Evolutionary conservation across 2,329 filamentous ascomycete genomes (phyloP), one percentile per base, ranked within the genome.

Genomic region (Aureobasidium subglaciale): DNA sequence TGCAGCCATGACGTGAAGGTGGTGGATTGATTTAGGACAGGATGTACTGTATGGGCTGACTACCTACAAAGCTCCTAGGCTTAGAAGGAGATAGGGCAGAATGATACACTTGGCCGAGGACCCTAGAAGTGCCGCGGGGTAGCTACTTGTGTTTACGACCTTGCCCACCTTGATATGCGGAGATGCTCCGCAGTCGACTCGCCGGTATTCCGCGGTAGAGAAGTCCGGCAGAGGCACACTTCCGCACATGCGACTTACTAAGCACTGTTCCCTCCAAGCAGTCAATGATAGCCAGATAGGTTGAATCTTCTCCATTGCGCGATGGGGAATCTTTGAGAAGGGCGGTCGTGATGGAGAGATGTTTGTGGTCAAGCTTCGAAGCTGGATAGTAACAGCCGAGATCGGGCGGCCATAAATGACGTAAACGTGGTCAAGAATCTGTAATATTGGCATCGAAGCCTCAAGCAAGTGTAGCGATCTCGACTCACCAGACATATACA

Each of bases 1-100:
- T 30, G 55, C 55, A 43, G 59, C 56, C 59, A 60, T 60, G 18
- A n/a, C n/a, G n/a, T n/a, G n/a, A n/a, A n/a, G n/a, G n/a, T n/a
- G n/a, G n/a, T n/a, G n/a, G n/a, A n/a, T n/a, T n/a, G n/a, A n/a
- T n/a, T n/a, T n/a, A n/a, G n/a, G n/a, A n/a, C n/a, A n/a, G n/a
- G n/a, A n/a, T n/a, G n/a, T n/a, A n/a, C n/a, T n/a, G n/a, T n/a
- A n/a, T n/a, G n/a, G n/a, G n/a, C n/a, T n/a, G n/a, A n/a, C n/a
- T n/a, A n/a, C n/a, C n/a, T n/a, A n/a, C n/a, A n/a, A n/a, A n/a
- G n/a, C n/a, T n/a, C n/a, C n/a, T n/a, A n/a, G n/a, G n/a, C 3
- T 2, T 29, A 49, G 24, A 22, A 13, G 4, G 16, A 42, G 49
- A 38, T 18, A 40, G n/a, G 24, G 30, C 13, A 20, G 3, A 7